phyloP scores from a whole-genome alignment of 2,329 filamentous ascomycete genomes.

The Hymenoscyphus occultus region DNA sequence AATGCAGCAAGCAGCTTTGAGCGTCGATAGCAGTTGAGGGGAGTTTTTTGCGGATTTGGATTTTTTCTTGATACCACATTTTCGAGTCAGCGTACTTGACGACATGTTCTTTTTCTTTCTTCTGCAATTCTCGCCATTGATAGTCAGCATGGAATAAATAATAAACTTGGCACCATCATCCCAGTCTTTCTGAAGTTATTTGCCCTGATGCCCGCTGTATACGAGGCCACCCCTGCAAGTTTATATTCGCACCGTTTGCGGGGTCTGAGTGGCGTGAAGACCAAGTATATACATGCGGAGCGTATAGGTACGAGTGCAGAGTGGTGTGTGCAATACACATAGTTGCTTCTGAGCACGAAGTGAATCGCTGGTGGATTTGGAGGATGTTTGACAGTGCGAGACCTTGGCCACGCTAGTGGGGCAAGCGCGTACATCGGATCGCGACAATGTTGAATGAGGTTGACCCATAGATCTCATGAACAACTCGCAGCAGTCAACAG shows the following conservation, averaged over 20 bases:
- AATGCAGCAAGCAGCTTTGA: neutral
- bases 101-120: neutral
- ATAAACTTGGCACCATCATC: conserved; percentile 6
- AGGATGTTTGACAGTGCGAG: too few relatives aligned
- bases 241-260: neutral
- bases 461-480: too few relatives aligned
- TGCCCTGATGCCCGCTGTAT: neutral
- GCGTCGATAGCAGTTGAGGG: neutral
- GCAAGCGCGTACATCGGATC: too few relatives aligned
- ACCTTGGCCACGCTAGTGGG: too few relatives aligned
- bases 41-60: conserved; percentile 13
- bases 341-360: too few relatives aligned
- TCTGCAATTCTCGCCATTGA: conserved; percentile 6
- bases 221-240: neutral
- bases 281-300: neutral
- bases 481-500: too few relatives aligned
- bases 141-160: conserved; percentile 13
- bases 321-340: neutral
- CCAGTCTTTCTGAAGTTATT: neutral
- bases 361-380: too few relatives aligned
- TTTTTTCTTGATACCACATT: conserved; percentile 30
- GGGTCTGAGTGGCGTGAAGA: neutral
- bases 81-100: neutral
- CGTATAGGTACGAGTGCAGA: neutral
- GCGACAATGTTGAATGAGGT: too few relatives aligned